These are phyloP conservation scores for Termitomyces eurrhizus DNA, from an alignment of 768 basidiomycete species.

Conservation along the genomic window DNA sequence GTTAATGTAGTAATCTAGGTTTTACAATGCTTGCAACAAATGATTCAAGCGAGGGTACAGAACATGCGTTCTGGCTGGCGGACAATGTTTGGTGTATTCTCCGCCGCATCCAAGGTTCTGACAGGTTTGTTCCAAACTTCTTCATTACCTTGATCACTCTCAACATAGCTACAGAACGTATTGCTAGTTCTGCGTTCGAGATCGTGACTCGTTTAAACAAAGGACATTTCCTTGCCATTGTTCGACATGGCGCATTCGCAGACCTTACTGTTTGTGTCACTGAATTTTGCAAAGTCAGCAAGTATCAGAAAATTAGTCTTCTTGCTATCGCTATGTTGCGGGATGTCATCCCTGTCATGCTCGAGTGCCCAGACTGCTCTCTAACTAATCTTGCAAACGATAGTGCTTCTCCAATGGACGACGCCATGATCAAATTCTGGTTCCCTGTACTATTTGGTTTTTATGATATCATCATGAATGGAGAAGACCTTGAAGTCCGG, in stretches of 20 bases:
- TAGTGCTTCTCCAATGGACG: conserved; percentile 48
- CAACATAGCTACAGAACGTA: conserved; percentile 58
- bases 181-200: conserved; percentile 92
- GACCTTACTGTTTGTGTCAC: conserved; percentile 97
- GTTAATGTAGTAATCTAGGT: conserved; percentile 46
- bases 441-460: conserved; percentile 96
- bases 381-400: conserved; percentile 24
- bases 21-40: conserved; percentile 95
- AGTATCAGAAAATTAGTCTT: conserved; percentile 97
- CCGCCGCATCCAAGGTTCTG: conserved; percentile 89
- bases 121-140: conserved; percentile 54
- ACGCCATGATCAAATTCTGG: conserved; percentile 95
- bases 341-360: conserved; percentile 89
- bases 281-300: conserved; percentile 99
- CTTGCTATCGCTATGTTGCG: conserved; percentile 96
- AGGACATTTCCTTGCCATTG: conserved; percentile 88
- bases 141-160: conserved; percentile 8
- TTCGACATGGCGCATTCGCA: conserved; percentile 91
- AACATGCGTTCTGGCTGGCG: conserved; percentile 98
- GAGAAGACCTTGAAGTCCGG: conserved; percentile 96
- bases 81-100: conserved; percentile 99
- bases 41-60: conserved; percentile 92
- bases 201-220: conserved; percentile 89
- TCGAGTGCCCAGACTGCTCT: conserved; percentile 69
- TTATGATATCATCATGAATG: conserved; percentile 99